phyloP scores from a whole-genome alignment of 108 stramenopile genomes.

The Fragilaria radians region DNA sequence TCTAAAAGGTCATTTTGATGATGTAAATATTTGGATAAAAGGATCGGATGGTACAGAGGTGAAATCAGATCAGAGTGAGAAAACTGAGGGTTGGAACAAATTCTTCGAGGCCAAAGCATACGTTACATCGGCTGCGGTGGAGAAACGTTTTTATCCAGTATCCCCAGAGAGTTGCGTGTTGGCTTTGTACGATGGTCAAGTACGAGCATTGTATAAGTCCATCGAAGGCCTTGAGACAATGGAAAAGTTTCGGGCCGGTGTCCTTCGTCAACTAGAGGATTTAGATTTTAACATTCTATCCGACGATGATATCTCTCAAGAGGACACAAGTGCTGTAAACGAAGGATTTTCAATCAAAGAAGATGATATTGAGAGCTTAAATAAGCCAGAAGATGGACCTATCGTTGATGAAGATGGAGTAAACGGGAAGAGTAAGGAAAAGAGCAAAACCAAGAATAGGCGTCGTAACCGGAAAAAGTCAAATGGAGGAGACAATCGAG shows the following conservation, averaged over 20 bases:
- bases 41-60: constrained; percentile 60
- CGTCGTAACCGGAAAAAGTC: constrained; percentile 30
- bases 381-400: too few relatives aligned
- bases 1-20: constrained; percentile 71
- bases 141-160: constrained; percentile 72
- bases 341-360: not conserved
- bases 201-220: constrained; percentile 62
- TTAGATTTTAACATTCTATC: constrained; percentile 41
- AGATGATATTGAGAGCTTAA: not conserved
- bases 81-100: constrained; percentile 62
- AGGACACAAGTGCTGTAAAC: not conserved
- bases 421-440: constrained; percentile 9
- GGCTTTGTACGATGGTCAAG: constrained; percentile 76
- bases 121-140: constrained; percentile 71
- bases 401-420: constrained; percentile 2
- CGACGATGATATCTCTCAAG: constrained; percentile 15
- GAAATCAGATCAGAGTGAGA: constrained; percentile 30
- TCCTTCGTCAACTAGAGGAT: constrained; percentile 50
- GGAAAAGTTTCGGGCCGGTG: constrained; percentile 41
- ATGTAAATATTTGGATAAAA: constrained; percentile 66
- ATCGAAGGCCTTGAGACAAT: constrained; percentile 42
- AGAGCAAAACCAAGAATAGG: constrained; percentile 17
- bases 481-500: constrained; percentile 4
- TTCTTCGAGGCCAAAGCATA: constrained; percentile 81
- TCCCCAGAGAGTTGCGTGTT: constrained; percentile 77